Evolutionary conservation across 768 basidiomycete genomes (phyloP).

Genomic region (Melanogaster broomeanus): DNA sequence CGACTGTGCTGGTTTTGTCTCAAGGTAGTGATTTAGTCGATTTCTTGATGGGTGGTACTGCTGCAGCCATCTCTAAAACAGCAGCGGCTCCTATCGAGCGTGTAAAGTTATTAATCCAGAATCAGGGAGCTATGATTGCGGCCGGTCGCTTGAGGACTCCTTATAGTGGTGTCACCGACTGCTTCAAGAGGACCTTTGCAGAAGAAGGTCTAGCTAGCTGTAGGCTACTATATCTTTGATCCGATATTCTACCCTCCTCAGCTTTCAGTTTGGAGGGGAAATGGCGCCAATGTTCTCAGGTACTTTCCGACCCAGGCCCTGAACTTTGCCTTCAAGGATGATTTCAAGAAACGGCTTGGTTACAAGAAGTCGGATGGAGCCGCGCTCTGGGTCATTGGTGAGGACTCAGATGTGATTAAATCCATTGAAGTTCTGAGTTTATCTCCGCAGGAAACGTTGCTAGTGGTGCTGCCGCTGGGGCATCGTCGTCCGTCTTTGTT

Average conservation of each 20-base stretch:
- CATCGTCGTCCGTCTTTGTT: slow-evolving; percentile 42
- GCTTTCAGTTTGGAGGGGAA: slow-evolving; percentile 44
- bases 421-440: background rate
- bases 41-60: slow-evolving; percentile 40
- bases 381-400: slow-evolving; percentile 37
- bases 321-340: slow-evolving; percentile 51
- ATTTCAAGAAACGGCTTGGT: slow-evolving; percentile 39
- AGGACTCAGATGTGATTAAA: background rate
- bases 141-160: slow-evolving; percentile 39
- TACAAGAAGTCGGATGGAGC: slow-evolving; percentile 40
- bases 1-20: background rate
- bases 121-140: slow-evolving; percentile 38
- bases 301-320: slow-evolving; percentile 50
- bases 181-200: slow-evolving; percentile 33
- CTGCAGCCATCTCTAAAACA: slow-evolving; percentile 39
- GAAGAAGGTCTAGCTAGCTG: slow-evolving; percentile 41
- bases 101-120: slow-evolving; percentile 42
- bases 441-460: slow-evolving; percentile 37
- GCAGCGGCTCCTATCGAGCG: slow-evolving; percentile 43
- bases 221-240: slow-evolving; percentile 20
- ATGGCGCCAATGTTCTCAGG: slow-evolving; percentile 43
- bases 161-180: slow-evolving; percentile 37
- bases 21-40: slow-evolving; percentile 23
- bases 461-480: slow-evolving; percentile 46
- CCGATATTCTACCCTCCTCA: slow-evolving; percentile 3